Evolutionary conservation across 768 basidiomycete species (phyloP), one percentile per base, ranked within the genome.

Genomic region (Lactifluus rugatus): DNA sequence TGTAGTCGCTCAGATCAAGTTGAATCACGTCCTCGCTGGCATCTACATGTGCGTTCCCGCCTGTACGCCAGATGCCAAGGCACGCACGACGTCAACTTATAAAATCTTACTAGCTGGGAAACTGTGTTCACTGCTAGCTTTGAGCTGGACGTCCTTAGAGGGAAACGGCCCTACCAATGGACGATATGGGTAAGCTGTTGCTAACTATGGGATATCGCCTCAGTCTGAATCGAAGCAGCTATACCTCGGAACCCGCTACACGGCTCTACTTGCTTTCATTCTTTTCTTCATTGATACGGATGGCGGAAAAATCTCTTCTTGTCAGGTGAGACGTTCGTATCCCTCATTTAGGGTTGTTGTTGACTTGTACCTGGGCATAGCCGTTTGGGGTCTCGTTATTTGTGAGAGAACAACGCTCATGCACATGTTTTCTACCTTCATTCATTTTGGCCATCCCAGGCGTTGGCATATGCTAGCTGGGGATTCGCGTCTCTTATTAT

Each of bases 171-270:
- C 11, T 56, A 56, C 23, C 21, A 23, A 19, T 42, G 48, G 48
- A 56, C 55, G 8, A 42, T 56, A 25, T 56, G 48, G 55, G 55
- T 56, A 48, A 56, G 55, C n/a, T 5, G 23, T 60, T 42, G 17
- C 14, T 17, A 14, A 4, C 16, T 19, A 23, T 23, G 3, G 10
- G 21, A n/a, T 14, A 16, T 11, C 5, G 5, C 13, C 36, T 31
- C 14, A 17, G 1, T 2, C 39, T 32, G 8, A 39, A 42, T 17
- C 9, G n/a, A 49, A 13, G 23, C 14, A 60, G 58, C 31, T 54
- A 19, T 60, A 60, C 13, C 48, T 59, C 4, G 58, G 58, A 36
- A 48, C 47, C 3, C 58, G 58, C 25, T 59, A 59, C 41, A 26
- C 44, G 0, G 19, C 19, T 7, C 23, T 56, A 32, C 14, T 48